These are phyloP conservation scores for Rhodosporidiobolus sp. DNA, from an alignment of 768 basidiomycete genomes.

Conservation along the genomic window DNA sequence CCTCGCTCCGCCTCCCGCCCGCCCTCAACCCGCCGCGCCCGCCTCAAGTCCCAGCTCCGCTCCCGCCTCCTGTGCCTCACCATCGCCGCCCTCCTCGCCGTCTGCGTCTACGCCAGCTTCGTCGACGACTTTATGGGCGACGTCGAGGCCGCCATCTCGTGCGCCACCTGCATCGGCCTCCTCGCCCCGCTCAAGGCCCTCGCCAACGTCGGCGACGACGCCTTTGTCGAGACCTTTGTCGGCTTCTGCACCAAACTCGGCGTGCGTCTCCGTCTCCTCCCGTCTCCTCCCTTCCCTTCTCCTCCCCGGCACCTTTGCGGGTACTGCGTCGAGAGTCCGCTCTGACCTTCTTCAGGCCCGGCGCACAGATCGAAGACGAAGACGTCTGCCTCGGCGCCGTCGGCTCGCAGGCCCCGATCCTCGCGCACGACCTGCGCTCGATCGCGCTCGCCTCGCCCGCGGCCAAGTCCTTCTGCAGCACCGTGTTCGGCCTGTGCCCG, in stretches of 20 bases:
- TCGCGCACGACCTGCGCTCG: conserved; percentile 59
- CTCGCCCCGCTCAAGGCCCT: conserved; percentile 55
- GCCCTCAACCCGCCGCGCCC: neutral
- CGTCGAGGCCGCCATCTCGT: conserved; percentile 55
- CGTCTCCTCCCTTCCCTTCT: too few relatives aligned
- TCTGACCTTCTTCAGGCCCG: neutral
- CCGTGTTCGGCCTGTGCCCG: conserved; percentile 59
- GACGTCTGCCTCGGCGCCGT: conserved; percentile 62
- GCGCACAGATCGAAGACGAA: conserved; percentile 58
- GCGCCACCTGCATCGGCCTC: conserved; percentile 57
- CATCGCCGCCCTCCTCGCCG: conserved; percentile 24
- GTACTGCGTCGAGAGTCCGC: neutral
- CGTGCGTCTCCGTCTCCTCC: conserved; percentile 46
- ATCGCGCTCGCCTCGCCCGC: conserved; percentile 56
- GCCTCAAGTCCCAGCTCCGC: neutral
- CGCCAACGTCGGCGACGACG: conserved; percentile 55
- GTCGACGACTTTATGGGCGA: conserved; percentile 51
- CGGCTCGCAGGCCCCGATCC: conserved; percentile 57
- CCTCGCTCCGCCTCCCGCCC: neutral
- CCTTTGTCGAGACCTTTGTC: conserved; percentile 54
- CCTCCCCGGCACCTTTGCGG: neutral
- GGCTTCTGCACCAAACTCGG: conserved; percentile 54
- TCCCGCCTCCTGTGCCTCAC: conserved; percentile 12
- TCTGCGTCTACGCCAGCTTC: conserved; percentile 40
- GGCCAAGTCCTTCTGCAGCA: conserved; percentile 59